A percentile compares a stretch with the other conserved stretches of the same genome.
phyloP scores from a whole-genome alignment of 257 asterid genomes.

The Fraxinus excelsior region DNA sequence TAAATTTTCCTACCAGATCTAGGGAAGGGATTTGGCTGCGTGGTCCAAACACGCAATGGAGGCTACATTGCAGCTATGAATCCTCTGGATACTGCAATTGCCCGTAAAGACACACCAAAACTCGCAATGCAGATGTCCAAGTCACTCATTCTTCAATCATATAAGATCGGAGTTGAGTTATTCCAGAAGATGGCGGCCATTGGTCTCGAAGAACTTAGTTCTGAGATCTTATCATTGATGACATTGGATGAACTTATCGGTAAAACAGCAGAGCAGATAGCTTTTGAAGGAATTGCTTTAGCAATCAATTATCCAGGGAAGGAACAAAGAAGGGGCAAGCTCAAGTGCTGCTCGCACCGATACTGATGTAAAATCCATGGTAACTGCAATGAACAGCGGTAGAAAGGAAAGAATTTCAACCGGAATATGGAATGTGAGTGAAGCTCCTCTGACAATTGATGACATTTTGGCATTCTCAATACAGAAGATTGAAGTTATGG shows the following conservation, averaged over 20 bases:
- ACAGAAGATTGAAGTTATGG: conserved; percentile 80
- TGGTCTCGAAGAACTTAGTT: conserved; percentile 62
- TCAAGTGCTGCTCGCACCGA: conserved; percentile 83
- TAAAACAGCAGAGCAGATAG: conserved; percentile 86
- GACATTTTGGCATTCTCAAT: conserved; percentile 64
- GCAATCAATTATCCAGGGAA: conserved; percentile 76
- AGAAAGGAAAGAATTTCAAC: conserved; percentile 62
- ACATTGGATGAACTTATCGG: conserved; percentile 79
- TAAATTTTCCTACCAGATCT: conserved; percentile 64
- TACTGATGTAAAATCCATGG: conserved; percentile 70
- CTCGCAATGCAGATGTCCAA: conserved; percentile 88
- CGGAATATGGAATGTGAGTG: conserved; percentile 77
- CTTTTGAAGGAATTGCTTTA: conserved; percentile 91
- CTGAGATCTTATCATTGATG: conserved; percentile 62
- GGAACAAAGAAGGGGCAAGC: conserved; percentile 77
- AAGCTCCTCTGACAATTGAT: conserved; percentile 53
- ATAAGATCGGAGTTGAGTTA: conserved; percentile 57
- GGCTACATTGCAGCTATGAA: conserved; percentile 82
- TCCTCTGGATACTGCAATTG: conserved; percentile 50
- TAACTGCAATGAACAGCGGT: conserved; percentile 55
- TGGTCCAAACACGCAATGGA: conserved; percentile 81
- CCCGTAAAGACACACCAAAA: conserved; percentile 61
- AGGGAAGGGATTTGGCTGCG: conserved; percentile 83
- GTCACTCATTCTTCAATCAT: conserved; percentile 56
- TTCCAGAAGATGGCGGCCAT: conserved; percentile 71